Evolutionary conservation across 257 asterid species (phyloP), one percentile per base, ranked within the genome.

Genomic region (Penstemon eatonii): DNA sequence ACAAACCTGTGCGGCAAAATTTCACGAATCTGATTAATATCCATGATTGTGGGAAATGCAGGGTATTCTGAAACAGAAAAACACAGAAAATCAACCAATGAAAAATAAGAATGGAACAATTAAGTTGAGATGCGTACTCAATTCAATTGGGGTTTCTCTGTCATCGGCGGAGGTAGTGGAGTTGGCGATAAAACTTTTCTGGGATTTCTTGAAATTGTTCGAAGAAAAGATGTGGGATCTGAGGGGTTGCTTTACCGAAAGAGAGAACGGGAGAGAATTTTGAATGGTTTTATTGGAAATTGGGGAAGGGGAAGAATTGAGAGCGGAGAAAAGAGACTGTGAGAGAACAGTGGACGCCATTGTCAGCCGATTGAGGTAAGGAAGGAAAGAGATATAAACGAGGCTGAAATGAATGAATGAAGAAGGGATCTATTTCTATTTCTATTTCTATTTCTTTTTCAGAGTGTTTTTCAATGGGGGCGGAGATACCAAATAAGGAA

Each of bases 1-100:
- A 77, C 83, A 19, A 58, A 90, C 97, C 96, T 76, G 73, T 90
- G 97, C 58, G 97, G 97, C 63, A 91, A 74, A 79, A 89, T 87
- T 54, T 91, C 89, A 2, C 88, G 91, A 86, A 91, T 89, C 84
- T 89, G 90, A 76, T 91, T 84, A 72, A 89, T 87, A 75, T 89
- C 96, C 88, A 91, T 81, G 8, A 85, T 92, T 19, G 94, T 69
- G 2, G 97, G 97, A 78, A 82, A 86, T 65, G 97, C 89, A 40
- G 94, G 83, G 70, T 74, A 90, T 75, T 63, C 97, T 90, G 66
- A 38, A 62, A 63, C 47, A 68, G 0, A 60, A 49, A 12, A 5
- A 19, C 2, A 42, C 12, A 13, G 38, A 51, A 65, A 33, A 8
- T 4, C 7, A 65, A 40, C 40, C 38, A 67, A 9, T 0, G 6